Evolutionary conservation across 2,329 filamentous ascomycete species (phyloP), one percentile per base, ranked within the genome.

Genomic region (Pyricularia grisea): DNA sequence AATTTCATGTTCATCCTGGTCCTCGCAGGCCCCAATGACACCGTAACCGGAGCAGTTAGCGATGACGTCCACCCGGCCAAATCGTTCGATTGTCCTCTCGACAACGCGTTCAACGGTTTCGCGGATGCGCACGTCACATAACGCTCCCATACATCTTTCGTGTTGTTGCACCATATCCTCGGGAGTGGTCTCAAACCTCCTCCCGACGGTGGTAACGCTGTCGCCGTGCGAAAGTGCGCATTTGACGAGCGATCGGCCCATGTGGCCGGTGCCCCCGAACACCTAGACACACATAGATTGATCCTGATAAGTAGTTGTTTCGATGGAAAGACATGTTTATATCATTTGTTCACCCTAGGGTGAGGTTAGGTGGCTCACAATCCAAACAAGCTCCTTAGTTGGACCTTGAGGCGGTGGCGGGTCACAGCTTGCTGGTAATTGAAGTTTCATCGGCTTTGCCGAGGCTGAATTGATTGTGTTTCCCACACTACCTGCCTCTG

Each of bases 261-360:
- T 97, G 75, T 99, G 95, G 69, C 95, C 95, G n/a, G 94, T 97
- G 66, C 93, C 94, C 66, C 95, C 95, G 79, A 97, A 99, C 68
- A 98, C 84, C 92, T 93, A 55, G 27, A 42, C 12, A 36, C 61
- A 64, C 30, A 20, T 14, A 17, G 42, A 27, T 28, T 25, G 42
- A 30, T 70, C 36, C 14, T 31, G 4, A 66, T 67, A 31, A 66
- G 69, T 70, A 67, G 20, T 65, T 65, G 63, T 70, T 36, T 65
- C 69, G 69, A 67, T 60, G 63, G 50, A n/a, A n/a, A n/a, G n/a
- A 20, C 68, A 17, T 65, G 70, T 25, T 60, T 25, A 55, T 31
- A 12, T 55, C 17, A n/a, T 55, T n/a, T 55, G 2, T 55, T 55
- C 42, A 55, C 42, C 42, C 42, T 7, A 50, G 14, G 14, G 42